phyloP scores from a whole-genome alignment of 2,329 filamentous ascomycete genomes.

The Colletotrichum sp. region DNA sequence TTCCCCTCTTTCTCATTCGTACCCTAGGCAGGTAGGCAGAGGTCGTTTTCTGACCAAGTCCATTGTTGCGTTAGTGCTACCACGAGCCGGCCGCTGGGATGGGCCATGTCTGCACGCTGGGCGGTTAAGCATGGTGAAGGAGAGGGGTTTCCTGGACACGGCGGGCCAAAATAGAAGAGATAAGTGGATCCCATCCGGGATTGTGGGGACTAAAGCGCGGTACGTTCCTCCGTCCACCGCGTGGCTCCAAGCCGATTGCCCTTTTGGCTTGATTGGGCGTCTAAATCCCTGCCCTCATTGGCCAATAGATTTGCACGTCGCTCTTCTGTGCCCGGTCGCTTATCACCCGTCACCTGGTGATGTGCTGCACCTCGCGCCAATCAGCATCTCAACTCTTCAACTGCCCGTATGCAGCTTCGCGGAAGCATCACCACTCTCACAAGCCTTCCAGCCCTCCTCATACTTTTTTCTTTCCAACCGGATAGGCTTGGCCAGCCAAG shows the following conservation, averaged over 20 bases:
- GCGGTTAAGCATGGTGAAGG: conserved; percentile 23
- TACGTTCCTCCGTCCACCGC: neutral
- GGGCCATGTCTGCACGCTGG: conserved; percentile 19
- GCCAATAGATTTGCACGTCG: conserved; percentile 2
- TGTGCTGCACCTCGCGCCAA: conserved; percentile 12
- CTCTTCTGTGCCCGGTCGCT: conserved; percentile 12
- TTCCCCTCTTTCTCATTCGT: neutral
- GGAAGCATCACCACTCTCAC: conserved; percentile 12
- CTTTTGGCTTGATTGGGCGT: conserved; percentile 15
- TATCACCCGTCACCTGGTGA: conserved; percentile 22
- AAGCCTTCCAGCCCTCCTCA: conserved; percentile 11
- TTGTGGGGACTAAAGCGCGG: neutral
- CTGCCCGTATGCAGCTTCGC: conserved; percentile 10
- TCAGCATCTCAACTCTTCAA: neutral
- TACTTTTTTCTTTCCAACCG: neutral
- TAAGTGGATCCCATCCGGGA: neutral
- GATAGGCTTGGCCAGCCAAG: neutral
- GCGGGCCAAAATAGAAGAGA: conserved; percentile 16
- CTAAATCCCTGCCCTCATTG: conserved; percentile 15
- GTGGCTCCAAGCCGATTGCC: neutral
- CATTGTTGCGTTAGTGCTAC: conserved; percentile 11
- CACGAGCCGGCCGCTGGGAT: conserved; percentile 14
- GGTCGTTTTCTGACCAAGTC: neutral
- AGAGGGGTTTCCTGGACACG: conserved; percentile 8
- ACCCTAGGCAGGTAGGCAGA: neutral